A percentile compares a stretch with the other conserved stretches of the same genome.
phyloP scores from a whole-genome alignment of 2,329 filamentous ascomycete genomes.

The Coniochaeta hoffmannii region DNA sequence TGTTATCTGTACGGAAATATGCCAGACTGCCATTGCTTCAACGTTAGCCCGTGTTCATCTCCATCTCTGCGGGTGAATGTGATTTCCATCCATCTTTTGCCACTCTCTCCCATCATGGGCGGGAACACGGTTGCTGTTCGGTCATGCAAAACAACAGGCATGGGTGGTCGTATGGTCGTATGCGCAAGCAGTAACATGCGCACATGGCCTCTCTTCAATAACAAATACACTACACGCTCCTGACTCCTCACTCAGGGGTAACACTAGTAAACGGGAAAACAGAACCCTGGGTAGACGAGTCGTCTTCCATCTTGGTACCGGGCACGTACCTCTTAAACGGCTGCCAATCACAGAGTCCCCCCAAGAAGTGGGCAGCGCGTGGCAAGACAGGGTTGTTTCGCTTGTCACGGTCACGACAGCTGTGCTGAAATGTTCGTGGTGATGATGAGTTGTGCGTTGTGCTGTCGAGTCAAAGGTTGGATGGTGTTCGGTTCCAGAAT shows the following conservation, averaged over 20 bases:
- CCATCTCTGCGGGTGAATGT: background rate
- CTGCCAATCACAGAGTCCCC: background rate
- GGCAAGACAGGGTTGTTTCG: background rate
- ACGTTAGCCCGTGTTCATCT: background rate
- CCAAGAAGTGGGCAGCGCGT: background rate
- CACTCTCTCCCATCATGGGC: too few species aligned
- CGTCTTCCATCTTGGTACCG: background rate
- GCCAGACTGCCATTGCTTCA: background rate
- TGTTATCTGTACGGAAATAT: background rate
- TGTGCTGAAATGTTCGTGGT: conserved; percentile 19
- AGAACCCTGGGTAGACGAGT: background rate
- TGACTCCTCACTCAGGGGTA: too few species aligned
- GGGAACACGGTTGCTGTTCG: too few species aligned
- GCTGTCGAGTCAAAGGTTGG: background rate
- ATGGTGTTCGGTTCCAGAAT: background rate
- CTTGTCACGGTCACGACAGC: background rate
- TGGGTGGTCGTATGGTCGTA: too few species aligned
- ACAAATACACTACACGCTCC: too few species aligned
- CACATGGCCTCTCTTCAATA: too few species aligned
- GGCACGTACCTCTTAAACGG: background rate
- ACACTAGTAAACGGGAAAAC: too few species aligned
- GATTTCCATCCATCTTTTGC: too few species aligned
- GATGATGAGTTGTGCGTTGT: conserved; percentile 16
- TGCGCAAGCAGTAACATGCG: too few species aligned
- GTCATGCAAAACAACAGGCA: too few species aligned